phyloP scores from a whole-genome alignment of 2,329 filamentous ascomycete species.

The Colletotrichum tropicicola region DNA sequence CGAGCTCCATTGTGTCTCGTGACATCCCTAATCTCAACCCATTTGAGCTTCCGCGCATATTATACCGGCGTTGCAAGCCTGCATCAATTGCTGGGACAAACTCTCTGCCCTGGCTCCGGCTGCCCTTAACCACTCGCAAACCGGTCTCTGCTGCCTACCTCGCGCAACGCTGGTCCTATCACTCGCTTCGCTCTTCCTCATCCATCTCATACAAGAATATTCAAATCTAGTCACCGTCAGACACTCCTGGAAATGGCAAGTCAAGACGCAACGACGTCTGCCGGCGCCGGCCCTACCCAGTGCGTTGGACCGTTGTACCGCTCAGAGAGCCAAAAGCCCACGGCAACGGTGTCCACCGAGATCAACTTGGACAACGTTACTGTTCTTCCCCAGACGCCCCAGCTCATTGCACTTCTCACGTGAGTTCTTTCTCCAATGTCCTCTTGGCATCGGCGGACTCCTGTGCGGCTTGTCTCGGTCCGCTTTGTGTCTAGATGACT shows the following conservation, averaged over 20 bases:
- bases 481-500: too few relatives aligned
- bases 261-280: slow-evolving; percentile 17
- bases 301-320: slow-evolving; percentile 84
- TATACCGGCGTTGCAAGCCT: neutral
- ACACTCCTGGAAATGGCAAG: slow-evolving; percentile 2
- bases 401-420: slow-evolving; percentile 97
- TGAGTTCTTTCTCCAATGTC: slow-evolving; percentile 58
- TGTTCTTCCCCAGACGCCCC: slow-evolving; percentile 90
- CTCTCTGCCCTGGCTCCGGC: neutral
- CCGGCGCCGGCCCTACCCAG: slow-evolving; percentile 52
- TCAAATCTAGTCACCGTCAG: neutral
- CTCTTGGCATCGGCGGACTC: too few relatives aligned
- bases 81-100: neutral
- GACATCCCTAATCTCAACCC: slow-evolving; percentile 3
- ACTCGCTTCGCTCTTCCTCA: neutral
- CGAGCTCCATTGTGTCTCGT: slow-evolving; percentile 29
- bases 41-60: neutral
- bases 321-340: slow-evolving; percentile 79
- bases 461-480: too few relatives aligned
- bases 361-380: slow-evolving; percentile 88
- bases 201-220: neutral
- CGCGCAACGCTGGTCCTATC: neutral
- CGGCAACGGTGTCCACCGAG: slow-evolving; percentile 86
- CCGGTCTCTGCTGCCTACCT: neutral
- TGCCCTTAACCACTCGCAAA: neutral